Evolutionary conservation across 495 filamentous ascomycete species (phyloP).

Genomic region (Daldinia loculata): DNA sequence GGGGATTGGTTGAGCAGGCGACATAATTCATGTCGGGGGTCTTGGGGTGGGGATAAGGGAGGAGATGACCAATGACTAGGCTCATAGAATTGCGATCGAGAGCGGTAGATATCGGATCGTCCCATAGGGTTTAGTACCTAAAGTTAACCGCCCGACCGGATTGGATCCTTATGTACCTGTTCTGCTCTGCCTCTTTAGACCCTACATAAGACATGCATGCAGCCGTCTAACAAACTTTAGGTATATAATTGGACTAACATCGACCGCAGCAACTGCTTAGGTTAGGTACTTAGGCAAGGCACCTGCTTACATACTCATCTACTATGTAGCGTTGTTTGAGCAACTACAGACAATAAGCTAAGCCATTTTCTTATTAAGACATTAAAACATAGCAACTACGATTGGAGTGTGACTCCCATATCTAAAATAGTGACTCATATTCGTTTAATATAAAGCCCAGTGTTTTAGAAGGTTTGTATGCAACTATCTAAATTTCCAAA

Average conservation of each 20-base stretch:
- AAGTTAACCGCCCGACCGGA: slow-evolving; percentile 20
- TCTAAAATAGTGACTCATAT: too few relatives aligned
- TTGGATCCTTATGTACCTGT: slow-evolving; percentile 1
- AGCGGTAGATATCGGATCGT: slow-evolving; percentile 21
- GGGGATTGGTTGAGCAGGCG: slow-evolving; percentile 41
- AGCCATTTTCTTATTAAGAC: too few relatives aligned
- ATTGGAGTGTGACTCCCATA: too few relatives aligned
- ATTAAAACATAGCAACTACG: too few relatives aligned
- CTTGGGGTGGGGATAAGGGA: slow-evolving; percentile 39
- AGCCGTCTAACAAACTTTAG: neutral
- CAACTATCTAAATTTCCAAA: neutral
- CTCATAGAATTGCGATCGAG: neutral
- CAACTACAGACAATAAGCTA: too few relatives aligned
- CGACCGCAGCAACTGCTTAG: neutral
- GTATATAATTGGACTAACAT: neutral
- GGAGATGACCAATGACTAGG: slow-evolving; percentile 1
- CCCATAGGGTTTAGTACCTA: slow-evolving; percentile 22
- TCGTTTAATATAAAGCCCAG: too few relatives aligned
- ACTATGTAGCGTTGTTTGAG: too few relatives aligned
- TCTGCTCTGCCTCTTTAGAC: neutral
- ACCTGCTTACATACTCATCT: too few relatives aligned
- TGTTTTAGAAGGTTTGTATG: neutral
- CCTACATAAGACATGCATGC: neutral
- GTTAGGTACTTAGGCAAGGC: neutral
- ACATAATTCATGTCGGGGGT: slow-evolving; percentile 33